These are phyloP conservation scores for Phytophthora citricola DNA, from an alignment of 352 stramenopile genomes.

Conservation along the genomic window DNA sequence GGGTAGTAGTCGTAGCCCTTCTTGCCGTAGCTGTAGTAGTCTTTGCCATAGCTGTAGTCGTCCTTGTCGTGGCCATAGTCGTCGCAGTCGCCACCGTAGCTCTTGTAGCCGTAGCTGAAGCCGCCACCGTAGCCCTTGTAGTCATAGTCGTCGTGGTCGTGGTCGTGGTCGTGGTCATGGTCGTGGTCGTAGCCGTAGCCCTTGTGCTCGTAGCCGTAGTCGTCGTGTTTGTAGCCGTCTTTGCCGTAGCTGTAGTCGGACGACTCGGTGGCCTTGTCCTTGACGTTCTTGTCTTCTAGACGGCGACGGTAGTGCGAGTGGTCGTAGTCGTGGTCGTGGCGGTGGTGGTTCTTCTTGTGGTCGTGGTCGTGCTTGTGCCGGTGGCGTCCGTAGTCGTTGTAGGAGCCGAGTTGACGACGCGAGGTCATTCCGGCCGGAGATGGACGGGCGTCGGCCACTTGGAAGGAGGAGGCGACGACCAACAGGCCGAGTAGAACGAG, in stretches of 20 bases:
- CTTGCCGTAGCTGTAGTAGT: too few relatives aligned
- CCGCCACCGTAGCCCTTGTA: neutral
- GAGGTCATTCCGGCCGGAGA: constrained; percentile 1
- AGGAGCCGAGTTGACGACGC: constrained; percentile 19
- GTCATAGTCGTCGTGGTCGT: neutral
- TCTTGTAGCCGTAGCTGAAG: neutral
- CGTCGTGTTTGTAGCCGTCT: neutral
- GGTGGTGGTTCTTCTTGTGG: constrained; percentile 4
- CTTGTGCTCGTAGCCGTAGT: neutral
- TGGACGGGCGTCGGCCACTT: constrained; percentile 13
- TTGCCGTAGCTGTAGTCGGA: neutral
- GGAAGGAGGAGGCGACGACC: constrained; percentile 17
- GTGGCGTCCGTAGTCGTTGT: constrained; percentile 24
- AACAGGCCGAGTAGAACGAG: constrained; percentile 23
- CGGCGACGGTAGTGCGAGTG: constrained; percentile 5
- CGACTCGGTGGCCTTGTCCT: neutral
- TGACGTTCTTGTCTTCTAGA: neutral
- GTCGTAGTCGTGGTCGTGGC: constrained; percentile 19
- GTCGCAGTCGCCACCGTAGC: neutral
- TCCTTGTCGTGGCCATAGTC: constrained; percentile 6
- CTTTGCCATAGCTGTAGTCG: constrained; percentile 17
- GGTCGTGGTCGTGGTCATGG: neutral
- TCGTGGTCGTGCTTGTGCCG: constrained; percentile 15
- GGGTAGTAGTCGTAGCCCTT: too few relatives aligned
- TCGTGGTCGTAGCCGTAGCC: neutral